A percentile compares a stretch with the other conserved stretches of the same genome.
These are phyloP conservation scores for Metroxylon sagu DNA, from an alignment of 176 grass and related monocot species.

Conservation along the genomic window DNA sequence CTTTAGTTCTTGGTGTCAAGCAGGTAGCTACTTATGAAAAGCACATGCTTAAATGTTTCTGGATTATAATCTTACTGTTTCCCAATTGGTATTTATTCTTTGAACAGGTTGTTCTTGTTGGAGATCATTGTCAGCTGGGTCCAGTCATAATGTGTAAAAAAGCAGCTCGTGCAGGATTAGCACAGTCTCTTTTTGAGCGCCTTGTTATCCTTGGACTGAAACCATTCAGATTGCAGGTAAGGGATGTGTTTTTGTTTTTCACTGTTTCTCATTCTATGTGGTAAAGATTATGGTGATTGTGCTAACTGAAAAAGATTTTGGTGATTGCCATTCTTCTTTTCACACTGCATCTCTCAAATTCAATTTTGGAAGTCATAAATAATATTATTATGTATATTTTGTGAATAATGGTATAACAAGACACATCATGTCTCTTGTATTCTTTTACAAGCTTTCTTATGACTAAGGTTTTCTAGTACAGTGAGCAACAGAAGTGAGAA, in stretches of 20 bases:
- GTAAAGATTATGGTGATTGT: too few species aligned
- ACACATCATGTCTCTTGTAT: too few species aligned
- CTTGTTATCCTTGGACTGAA: constrained; percentile 95
- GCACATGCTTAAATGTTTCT: too few species aligned
- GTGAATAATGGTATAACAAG: too few species aligned
- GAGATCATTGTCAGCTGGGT: constrained; percentile 97
- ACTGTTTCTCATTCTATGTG: neutral
- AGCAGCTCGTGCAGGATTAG: constrained; percentile 87
- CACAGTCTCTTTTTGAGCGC: constrained; percentile 92
- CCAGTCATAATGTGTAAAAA: constrained; percentile 99
- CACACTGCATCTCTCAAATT: too few species aligned
- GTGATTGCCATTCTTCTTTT: too few species aligned
- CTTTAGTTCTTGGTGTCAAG: constrained; percentile 94
- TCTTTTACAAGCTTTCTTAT: too few species aligned
- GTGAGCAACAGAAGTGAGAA: too few species aligned
- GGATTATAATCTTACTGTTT: neutral
- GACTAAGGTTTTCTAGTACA: too few species aligned
- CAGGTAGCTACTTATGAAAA: constrained; percentile 45
- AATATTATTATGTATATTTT: too few species aligned
- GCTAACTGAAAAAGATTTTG: too few species aligned
- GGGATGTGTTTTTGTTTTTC: neutral
- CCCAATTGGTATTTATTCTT: constrained; percentile 14
- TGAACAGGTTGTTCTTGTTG: constrained; percentile 85
- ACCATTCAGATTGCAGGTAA: constrained; percentile 97
- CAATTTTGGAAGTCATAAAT: too few species aligned